These are phyloP conservation scores for Ophiostoma himal-ulmi DNA, from an alignment of 2,329 filamentous ascomycete genomes.

Conservation along the genomic window DNA sequence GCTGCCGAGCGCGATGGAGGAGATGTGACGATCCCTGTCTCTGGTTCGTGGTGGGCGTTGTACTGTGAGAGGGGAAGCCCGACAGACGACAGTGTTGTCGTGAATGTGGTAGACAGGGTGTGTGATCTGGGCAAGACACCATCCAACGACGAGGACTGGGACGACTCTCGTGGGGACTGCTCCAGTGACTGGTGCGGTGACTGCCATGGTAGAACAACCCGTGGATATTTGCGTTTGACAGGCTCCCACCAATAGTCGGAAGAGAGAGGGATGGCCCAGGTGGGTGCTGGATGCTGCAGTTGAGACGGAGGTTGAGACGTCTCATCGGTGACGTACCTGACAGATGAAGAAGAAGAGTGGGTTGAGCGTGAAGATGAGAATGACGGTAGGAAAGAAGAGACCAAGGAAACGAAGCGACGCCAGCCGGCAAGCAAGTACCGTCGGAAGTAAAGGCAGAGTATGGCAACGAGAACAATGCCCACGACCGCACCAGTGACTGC, in stretches of 20 bases:
- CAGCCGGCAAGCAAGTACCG: neutral
- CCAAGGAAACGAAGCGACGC: neutral
- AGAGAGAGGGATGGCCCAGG: neutral
- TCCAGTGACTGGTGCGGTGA: neutral
- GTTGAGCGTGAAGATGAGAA: neutral
- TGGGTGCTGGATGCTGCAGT: constrained; percentile 17
- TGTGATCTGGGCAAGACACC: neutral
- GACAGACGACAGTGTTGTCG: neutral
- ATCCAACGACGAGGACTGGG: neutral
- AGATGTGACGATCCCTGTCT: neutral
- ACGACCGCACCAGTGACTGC: neutral
- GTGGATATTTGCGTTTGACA: neutral
- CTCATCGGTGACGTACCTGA: neutral
- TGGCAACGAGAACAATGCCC: neutral
- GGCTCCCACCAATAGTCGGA: constrained; percentile 2
- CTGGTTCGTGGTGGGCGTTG: neutral
- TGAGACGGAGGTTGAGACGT: constrained; percentile 20
- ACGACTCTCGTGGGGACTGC: neutral
- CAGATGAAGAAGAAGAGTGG: neutral
- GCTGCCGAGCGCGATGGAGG: neutral
- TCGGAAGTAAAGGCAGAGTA: neutral
- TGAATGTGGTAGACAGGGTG: neutral
- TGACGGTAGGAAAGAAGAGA: neutral
- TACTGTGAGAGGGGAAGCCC: neutral
- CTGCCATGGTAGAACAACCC: neutral